Conservation (phyloP, 23 red algal genomes). For the Gracilaria gracilis region DNA sequence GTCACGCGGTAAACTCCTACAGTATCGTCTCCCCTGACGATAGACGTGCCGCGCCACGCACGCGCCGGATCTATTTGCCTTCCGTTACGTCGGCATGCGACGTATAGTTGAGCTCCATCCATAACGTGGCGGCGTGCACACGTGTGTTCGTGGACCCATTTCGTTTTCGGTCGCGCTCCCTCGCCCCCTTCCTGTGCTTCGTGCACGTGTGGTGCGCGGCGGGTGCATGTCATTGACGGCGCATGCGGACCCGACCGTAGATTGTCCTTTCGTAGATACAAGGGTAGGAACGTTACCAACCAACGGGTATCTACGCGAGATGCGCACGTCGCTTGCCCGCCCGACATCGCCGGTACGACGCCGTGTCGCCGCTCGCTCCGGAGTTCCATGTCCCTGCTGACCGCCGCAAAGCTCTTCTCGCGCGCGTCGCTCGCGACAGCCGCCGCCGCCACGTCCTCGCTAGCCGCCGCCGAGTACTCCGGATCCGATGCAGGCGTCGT, state of each 20-base stretch:
- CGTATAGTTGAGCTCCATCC: background rate
- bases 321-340: background rate
- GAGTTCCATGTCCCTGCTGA: slow-evolving; percentile 11
- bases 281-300: too few species aligned
- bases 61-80: background rate
- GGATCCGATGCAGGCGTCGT: slow-evolving; percentile 63
- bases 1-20: background rate
- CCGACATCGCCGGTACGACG: background rate
- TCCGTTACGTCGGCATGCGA: background rate
- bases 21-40: too few species aligned
- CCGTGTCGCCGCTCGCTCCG: background rate
- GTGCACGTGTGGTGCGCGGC: too few species aligned
- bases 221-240: background rate
- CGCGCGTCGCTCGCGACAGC: slow-evolving; percentile 29
- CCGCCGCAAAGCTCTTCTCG: slow-evolving; percentile 7
- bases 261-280: too few species aligned
- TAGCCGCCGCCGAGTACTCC: slow-evolving; percentile 56
- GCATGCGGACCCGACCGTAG: too few species aligned
- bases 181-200: too few species aligned
- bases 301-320: too few species aligned
- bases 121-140: background rate
- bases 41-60: too few species aligned
- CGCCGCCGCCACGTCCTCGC: slow-evolving; percentile 30
- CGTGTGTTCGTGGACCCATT: background rate
- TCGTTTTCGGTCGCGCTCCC: too few species aligned